Evolutionary conservation across 2,329 filamentous ascomycete genomes (phyloP), one percentile per base, ranked within the genome.

Genomic region (Alternaria gansuensis): DNA sequence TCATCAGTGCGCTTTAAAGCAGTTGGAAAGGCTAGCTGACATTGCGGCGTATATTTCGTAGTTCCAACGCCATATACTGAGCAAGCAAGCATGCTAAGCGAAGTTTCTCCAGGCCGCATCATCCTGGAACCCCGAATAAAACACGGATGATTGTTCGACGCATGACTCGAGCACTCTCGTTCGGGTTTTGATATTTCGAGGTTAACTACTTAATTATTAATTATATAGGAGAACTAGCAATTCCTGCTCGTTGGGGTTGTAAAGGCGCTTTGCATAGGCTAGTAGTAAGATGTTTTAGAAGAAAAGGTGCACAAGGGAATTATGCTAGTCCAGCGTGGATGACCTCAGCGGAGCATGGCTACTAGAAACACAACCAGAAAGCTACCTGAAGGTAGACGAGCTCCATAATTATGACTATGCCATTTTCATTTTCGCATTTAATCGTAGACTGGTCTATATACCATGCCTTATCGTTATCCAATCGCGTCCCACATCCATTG

Each of bases 361-460:
- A 39, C 17, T 1, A 34, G 11, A 23, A 10, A 39, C 37, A 39
- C 9, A 17, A 39, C 17, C 17, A 23, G 37, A 17, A 23, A 39
- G 23, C 17, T 10, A 39, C 17, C 4, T 17, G 9, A 23, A 39
- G 37, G 9, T 39, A 23, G 37, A 39, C 37, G 3, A 39, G 23
- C 37, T 40, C 26, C 41, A 29, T 28, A 11, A 4, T 37, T 23
- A 26, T 28, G n/a, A 50, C 39, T 17, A n/a, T 39, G 48, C 23
- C 24, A 28, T 39, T 9, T 36, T 14, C 14, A 37, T 39, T 34
- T 37, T 50, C 33, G 33, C 23, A 50, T 37, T n/a, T 21, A 28
- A 29, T 37, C 34, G 26, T 28, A 50, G 34, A 39, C 33, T 29
- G 48, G 33, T 6, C 34, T 39, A 50, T 50, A 23, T 49, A 49